Conservation (phyloP, 2,329 filamentous ascomycete genomes). For the Curvularia hawaiiensis region DNA sequence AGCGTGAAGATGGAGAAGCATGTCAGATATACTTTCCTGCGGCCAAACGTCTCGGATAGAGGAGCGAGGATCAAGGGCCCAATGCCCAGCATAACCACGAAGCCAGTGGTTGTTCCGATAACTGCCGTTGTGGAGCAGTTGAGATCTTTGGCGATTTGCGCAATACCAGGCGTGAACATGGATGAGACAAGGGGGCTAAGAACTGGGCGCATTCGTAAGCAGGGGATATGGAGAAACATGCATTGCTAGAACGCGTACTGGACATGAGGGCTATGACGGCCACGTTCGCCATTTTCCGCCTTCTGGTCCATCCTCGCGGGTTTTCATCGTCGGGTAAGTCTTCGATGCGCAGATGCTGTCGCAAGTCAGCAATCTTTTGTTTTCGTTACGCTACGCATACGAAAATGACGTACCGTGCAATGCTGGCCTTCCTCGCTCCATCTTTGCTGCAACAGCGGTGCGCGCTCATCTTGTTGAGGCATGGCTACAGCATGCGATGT, state of each 20-base stretch:
- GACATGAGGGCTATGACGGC: slow-evolving; percentile 58
- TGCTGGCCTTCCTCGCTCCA: slow-evolving; percentile 39
- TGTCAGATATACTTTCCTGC: slow-evolving; percentile 51
- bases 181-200: slow-evolving; percentile 55
- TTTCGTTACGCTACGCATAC: neutral
- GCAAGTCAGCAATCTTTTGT: slow-evolving; percentile 14
- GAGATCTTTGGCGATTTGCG: slow-evolving; percentile 55
- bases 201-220: slow-evolving; percentile 35
- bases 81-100: slow-evolving; percentile 56
- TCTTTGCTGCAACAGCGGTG: slow-evolving; percentile 47
- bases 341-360: slow-evolving; percentile 29
- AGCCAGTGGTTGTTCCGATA: slow-evolving; percentile 57
- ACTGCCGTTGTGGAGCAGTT: slow-evolving; percentile 50
- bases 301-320: slow-evolving; percentile 53
- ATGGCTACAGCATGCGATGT: slow-evolving; percentile 15
- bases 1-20: slow-evolving; percentile 54
- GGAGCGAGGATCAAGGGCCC: slow-evolving; percentile 55
- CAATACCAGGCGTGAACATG: slow-evolving; percentile 59
- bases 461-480: slow-evolving; percentile 41
- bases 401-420: slow-evolving; percentile 31
- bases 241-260: slow-evolving; percentile 31
- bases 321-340: slow-evolving; percentile 49
- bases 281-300: slow-evolving; percentile 56
- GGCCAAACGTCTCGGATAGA: slow-evolving; percentile 54
- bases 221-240: neutral